A percentile compares a stretch with the other conserved stretches of the same genome.
Evolutionary conservation across 768 basidiomycete genomes (phyloP).

Genomic region (Lyophyllum atratum): DNA sequence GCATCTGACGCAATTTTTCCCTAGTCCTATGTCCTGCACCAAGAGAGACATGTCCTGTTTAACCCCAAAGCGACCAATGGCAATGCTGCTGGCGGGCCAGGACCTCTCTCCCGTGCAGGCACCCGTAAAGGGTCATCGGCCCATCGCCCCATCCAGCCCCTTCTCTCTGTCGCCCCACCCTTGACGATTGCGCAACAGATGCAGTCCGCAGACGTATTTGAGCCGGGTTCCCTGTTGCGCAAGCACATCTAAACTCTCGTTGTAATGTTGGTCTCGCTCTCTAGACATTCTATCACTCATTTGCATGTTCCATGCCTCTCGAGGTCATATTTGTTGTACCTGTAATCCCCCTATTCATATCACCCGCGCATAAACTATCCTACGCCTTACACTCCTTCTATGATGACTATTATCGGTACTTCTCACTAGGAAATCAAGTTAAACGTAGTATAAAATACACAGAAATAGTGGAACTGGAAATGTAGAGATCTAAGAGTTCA

Average conservation of each 20-base stretch:
- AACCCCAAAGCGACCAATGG: conserved; percentile 37
- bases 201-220: conserved; percentile 52
- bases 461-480: conserved; percentile 12
- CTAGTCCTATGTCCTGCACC: conserved; percentile 82
- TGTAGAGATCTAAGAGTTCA: conserved; percentile 24
- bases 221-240: conserved; percentile 74
- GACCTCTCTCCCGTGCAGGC: conserved; percentile 36
- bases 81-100: conserved; percentile 23
- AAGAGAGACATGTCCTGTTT: conserved; percentile 74
- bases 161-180: conserved; percentile 42
- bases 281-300: neutral
- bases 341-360: conserved; percentile 2
- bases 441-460: conserved; percentile 15
- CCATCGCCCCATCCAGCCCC: conserved; percentile 26
- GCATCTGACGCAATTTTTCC: conserved; percentile 13
- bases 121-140: conserved; percentile 37
- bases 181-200: conserved; percentile 25
- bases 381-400: conserved; percentile 4
- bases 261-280: neutral
- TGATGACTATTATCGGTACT: neutral
- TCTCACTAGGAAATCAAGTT: neutral
- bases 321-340: conserved; percentile 8
- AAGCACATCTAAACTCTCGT: conserved; percentile 37
- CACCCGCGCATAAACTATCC: conserved; percentile 8
- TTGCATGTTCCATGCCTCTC: neutral